Evolutionary conservation across 106 monocot species (phyloP), one percentile per base, ranked within the genome.

Genomic region (Dioscorea alata): DNA sequence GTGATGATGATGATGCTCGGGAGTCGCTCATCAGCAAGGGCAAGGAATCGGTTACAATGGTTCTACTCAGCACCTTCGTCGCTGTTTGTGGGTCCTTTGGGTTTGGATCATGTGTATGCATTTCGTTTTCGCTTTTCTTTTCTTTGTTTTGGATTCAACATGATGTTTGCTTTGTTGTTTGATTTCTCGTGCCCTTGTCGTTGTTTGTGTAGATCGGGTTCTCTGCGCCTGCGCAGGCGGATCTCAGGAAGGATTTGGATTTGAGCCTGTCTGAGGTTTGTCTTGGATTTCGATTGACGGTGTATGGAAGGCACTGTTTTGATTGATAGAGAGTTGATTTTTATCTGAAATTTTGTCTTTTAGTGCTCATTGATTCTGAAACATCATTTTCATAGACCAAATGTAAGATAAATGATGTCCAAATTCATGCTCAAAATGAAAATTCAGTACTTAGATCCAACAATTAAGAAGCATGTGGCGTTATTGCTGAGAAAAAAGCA

Each of bases 1-100:
- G 15, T n/a, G n/a, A n/a, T n/a, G n/a, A n/a, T n/a, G n/a, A n/a
- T 13, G 63, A 2, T 33, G 33, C 18, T n/a, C 28, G 12, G 12
- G 63, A 63, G 17, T 33, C 63, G 0, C 33, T 63, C 33, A 63
- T 63, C 28, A 32, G 17, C 14, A 63, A 34, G 3, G 23, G 72
- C 54, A 61, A 59, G 33, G 81, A 69, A 35, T 84, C 88, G 6
- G 51, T 73, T 8, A 24, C 33, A 25, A 63, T 81, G 75, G 78
- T 78, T 25, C 19, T 81, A n/a, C 57, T 79, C 62, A 74, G 89
- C 73, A 83, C 89, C 31, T 67, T 60, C 4, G 85, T 89, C 48
- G 73, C 85, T 13, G 85, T 85, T 20, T 80, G 72, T 28, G 89
- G 89, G 12, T 80, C 89, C 14, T 89, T 89, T 64, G 82, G 79